phyloP scores from a whole-genome alignment of 805 yeast genomes.

The Myxozyma neglecta region DNA sequence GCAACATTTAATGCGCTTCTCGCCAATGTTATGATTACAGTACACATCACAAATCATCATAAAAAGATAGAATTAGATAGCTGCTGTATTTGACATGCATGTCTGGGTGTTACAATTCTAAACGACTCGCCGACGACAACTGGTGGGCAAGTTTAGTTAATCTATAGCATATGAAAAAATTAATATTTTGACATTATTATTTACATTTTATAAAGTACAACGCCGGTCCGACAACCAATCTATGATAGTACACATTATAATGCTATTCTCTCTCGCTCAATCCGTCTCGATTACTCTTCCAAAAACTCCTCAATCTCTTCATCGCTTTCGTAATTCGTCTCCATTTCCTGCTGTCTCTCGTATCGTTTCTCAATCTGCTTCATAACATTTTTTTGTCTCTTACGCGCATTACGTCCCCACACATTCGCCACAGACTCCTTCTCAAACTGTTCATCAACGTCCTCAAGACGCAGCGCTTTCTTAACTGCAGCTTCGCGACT shows the following conservation, averaged over 20 bases:
- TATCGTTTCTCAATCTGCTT: conserved; percentile 32
- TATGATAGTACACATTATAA: conserved; percentile 50
- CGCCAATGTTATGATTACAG: too few relatives aligned
- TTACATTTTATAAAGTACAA: too few relatives aligned
- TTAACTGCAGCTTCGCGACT: conserved; percentile 13
- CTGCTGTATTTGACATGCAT: too few relatives aligned
- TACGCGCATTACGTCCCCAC: conserved; percentile 35
- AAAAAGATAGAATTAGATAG: too few relatives aligned
- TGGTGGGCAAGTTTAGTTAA: too few relatives aligned
- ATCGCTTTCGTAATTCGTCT: conserved; percentile 29
- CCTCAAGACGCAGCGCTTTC: conserved; percentile 20
- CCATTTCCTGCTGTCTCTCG: conserved; percentile 31
- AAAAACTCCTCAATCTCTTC: conserved; percentile 21
- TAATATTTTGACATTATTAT: too few relatives aligned
- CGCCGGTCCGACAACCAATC: neutral
- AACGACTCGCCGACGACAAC: too few relatives aligned
- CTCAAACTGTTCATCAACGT: conserved; percentile 22
- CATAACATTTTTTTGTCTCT: conserved; percentile 31
- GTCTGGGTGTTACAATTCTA: too few relatives aligned
- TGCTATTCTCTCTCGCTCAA: too few relatives aligned
- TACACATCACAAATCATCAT: too few relatives aligned
- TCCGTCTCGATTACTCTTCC: conserved; percentile 57
- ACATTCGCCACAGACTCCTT: conserved; percentile 15
- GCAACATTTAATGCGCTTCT: too few relatives aligned
- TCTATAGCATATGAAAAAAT: too few relatives aligned